Conservation (phyloP, 2,329 filamentous ascomycete genomes). For the Xylaria sp. region DNA sequence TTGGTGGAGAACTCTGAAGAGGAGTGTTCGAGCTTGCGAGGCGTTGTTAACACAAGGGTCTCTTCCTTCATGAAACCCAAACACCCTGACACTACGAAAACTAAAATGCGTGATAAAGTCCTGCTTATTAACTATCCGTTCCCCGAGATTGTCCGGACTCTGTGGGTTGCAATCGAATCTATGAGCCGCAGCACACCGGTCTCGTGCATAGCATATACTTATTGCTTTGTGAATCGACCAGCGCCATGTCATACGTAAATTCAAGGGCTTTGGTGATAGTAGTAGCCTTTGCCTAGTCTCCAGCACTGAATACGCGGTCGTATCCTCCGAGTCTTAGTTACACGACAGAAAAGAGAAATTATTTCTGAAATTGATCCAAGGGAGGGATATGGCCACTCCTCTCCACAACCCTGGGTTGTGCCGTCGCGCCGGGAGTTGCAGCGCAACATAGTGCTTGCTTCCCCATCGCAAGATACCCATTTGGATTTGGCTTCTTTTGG, state of each 20-base stretch:
- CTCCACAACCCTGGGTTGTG: constrained; percentile 13
- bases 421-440: constrained; percentile 19
- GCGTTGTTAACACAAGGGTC: background rate
- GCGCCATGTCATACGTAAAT: constrained; percentile 9
- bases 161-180: background rate
- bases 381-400: background rate
- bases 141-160: background rate
- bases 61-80: background rate
- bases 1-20: background rate
- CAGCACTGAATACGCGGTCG: background rate
- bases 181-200: background rate
- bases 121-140: background rate
- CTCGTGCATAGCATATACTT: background rate
- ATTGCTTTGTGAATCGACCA: background rate
- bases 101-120: constrained; percentile 9
- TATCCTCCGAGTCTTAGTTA: constrained; percentile 15
- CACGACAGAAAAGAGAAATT: constrained; percentile 13
- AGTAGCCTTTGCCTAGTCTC: constrained; percentile 5
- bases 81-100: constrained; percentile 1
- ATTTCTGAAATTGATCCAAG: constrained; percentile 16
- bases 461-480: background rate
- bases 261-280: background rate
- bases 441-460: constrained; percentile 15
- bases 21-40: background rate
- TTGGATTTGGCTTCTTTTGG: background rate